Evolutionary conservation across 768 basidiomycete genomes (phyloP).

Genomic region (Omphalotus guepiniiformis): DNA sequence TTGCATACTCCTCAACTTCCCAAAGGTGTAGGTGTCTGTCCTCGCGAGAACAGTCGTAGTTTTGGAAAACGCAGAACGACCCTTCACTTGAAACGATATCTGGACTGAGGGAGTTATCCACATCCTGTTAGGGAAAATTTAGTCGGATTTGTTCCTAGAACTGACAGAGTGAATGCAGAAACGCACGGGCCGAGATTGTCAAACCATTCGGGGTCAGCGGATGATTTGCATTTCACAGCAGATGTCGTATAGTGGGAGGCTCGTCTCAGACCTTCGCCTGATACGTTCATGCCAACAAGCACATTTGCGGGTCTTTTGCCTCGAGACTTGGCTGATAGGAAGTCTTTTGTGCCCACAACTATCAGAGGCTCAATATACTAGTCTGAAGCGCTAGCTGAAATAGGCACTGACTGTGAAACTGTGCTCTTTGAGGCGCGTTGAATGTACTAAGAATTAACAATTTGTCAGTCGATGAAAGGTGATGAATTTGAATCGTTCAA

Average conservation of each 20-base stretch:
- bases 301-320: constrained; percentile 6
- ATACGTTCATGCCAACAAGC: constrained; percentile 4
- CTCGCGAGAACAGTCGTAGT: background rate
- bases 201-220: constrained; percentile 6
- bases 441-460: background rate
- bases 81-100: constrained; percentile 2
- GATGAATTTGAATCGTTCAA: background rate
- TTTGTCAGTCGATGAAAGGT: background rate
- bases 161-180: background rate
- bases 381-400: background rate
- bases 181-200: constrained; percentile 8
- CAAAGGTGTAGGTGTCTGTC: background rate
- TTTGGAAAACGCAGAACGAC: constrained; percentile 5
- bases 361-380: background rate
- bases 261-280: constrained; percentile 1
- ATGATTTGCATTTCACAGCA: constrained; percentile 1
- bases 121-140: background rate
- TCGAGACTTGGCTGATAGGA: constrained; percentile 2
- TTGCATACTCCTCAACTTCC: constrained; percentile 4
- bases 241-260: constrained; percentile 2
- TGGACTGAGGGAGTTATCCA: constrained; percentile 1
- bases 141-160: background rate
- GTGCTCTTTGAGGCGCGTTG: constrained; percentile 1
- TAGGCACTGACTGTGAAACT: constrained; percentile 4
- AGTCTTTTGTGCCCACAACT: constrained; percentile 3